Conservation (phyloP, 2,329 filamentous ascomycete genomes). For the Neonectria punicea region DNA sequence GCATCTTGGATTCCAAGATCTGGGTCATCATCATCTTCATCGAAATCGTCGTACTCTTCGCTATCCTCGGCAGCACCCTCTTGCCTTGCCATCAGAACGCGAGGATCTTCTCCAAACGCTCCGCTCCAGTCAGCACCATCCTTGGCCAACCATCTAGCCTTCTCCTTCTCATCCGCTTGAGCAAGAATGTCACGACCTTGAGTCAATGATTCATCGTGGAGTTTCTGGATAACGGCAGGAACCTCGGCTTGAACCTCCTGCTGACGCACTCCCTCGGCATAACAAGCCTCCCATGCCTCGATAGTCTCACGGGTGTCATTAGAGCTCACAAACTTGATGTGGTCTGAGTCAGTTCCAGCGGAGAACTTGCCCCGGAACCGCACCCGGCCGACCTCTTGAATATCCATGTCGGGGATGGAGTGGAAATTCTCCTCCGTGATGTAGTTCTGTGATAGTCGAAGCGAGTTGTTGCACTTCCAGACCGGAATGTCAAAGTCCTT, state of each 20-base stretch:
- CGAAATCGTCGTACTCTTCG: conserved; percentile 54
- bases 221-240: conserved; percentile 74
- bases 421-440: conserved; percentile 82
- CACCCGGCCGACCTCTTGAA: conserved; percentile 83
- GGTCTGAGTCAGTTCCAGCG: conserved; percentile 87
- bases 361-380: conserved; percentile 87
- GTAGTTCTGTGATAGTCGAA: conserved; percentile 89
- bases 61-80: conserved; percentile 45
- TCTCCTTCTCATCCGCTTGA: conserved; percentile 76
- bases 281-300: conserved; percentile 93
- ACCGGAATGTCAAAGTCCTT: conserved; percentile 87
- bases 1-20: conserved; percentile 71
- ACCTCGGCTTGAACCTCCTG: conserved; percentile 78
- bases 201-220: conserved; percentile 84
- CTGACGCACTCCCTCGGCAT: conserved; percentile 83
- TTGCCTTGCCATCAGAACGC: conserved; percentile 54
- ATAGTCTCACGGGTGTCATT: conserved; percentile 93
- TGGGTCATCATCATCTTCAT: conserved; percentile 53
- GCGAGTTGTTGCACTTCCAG: conserved; percentile 81
- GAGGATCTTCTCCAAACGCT: conserved; percentile 83
- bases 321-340: conserved; percentile 83
- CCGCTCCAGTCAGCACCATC: conserved; percentile 88
- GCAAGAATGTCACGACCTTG: conserved; percentile 85
- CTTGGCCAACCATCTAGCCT: conserved; percentile 80
- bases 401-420: conserved; percentile 76